phyloP scores from a whole-genome alignment of 2,329 filamentous ascomycete genomes.

The Alternaria infectoria region DNA sequence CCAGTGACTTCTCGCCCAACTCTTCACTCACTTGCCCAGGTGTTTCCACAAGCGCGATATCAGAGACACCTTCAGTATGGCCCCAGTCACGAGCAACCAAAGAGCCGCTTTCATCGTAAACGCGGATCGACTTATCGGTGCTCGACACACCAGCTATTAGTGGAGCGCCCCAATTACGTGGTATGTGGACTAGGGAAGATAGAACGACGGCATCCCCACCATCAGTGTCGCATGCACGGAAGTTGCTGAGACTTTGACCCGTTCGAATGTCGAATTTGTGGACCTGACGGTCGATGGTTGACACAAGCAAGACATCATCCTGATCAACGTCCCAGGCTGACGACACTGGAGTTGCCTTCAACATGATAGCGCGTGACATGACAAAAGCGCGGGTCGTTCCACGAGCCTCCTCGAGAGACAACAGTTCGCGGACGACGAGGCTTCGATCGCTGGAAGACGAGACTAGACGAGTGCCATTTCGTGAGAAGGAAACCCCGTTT shows the following conservation, averaged over 20 bases:
- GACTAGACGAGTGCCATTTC: slow-evolving; percentile 73
- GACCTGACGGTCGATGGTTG: slow-evolving; percentile 68
- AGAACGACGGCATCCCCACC: slow-evolving; percentile 82
- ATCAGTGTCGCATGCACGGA: slow-evolving; percentile 83
- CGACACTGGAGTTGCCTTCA: slow-evolving; percentile 87
- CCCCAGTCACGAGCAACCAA: slow-evolving; percentile 92
- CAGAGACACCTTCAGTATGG: slow-evolving; percentile 91
- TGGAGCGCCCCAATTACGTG: slow-evolving; percentile 64
- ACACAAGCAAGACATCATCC: slow-evolving; percentile 61
- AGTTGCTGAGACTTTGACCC: slow-evolving; percentile 73
- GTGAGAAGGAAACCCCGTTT: slow-evolving; percentile 75
- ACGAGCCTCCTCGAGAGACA: slow-evolving; percentile 68
- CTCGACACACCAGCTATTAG: slow-evolving; percentile 88
- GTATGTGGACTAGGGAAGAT: slow-evolving; percentile 72
- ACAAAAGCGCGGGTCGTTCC: slow-evolving; percentile 74
- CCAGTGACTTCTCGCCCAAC: slow-evolving; percentile 55
- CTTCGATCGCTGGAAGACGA: slow-evolving; percentile 87
- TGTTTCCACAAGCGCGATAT: slow-evolving; percentile 66
- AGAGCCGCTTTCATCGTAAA: slow-evolving; percentile 82
- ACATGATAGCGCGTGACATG: slow-evolving; percentile 75
- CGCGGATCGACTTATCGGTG: slow-evolving; percentile 90
- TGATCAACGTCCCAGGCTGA: slow-evolving; percentile 74
- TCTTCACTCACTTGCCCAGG: slow-evolving; percentile 54
- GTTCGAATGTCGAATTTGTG: slow-evolving; percentile 67
- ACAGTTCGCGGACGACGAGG: slow-evolving; percentile 79